Evolutionary conservation across 2,329 filamentous ascomycete species (phyloP).

Genomic region (Raffaelea arxii): DNA sequence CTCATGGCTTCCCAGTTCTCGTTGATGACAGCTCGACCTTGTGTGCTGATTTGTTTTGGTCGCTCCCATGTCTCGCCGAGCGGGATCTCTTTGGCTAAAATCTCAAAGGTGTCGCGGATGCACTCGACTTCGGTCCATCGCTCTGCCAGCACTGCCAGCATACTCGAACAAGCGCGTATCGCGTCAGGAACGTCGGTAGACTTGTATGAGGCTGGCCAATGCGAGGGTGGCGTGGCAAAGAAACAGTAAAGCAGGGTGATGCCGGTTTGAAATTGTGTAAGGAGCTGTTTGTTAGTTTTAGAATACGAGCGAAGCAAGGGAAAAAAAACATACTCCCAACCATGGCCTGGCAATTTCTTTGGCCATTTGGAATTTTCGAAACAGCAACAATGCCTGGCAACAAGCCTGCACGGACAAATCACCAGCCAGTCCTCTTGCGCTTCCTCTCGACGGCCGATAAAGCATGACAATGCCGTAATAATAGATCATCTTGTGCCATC

Average conservation of each 20-base stretch:
- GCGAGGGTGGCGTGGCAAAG: slow-evolving; percentile 22
- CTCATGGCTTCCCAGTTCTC: neutral
- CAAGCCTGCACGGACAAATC: slow-evolving; percentile 19
- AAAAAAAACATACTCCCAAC: slow-evolving; percentile 12
- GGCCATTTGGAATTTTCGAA: slow-evolving; percentile 20
- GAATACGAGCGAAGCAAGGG: neutral
- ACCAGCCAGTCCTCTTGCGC: slow-evolving; percentile 14
- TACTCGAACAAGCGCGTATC: slow-evolving; percentile 23
- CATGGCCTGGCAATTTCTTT: slow-evolving; percentile 17
- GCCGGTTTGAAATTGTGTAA: slow-evolving; percentile 24
- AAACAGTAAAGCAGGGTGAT: slow-evolving; percentile 26
- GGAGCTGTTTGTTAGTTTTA: slow-evolving; percentile 4
- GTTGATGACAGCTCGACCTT: neutral
- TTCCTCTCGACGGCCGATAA: slow-evolving; percentile 17
- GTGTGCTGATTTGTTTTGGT: slow-evolving; percentile 6
- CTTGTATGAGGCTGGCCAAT: slow-evolving; percentile 19
- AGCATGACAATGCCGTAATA: slow-evolving; percentile 19
- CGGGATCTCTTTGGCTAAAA: slow-evolving; percentile 18
- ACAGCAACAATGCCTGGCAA: slow-evolving; percentile 19
- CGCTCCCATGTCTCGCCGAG: slow-evolving; percentile 7
- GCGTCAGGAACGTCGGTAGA: slow-evolving; percentile 22
- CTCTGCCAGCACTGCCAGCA: slow-evolving; percentile 24
- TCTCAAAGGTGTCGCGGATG: slow-evolving; percentile 23
- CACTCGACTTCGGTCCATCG: slow-evolving; percentile 25
- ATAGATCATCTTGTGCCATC: slow-evolving; percentile 22